Percentiles rank a stretch among this genome's conserved stretches.
Evolutionary conservation across 2,329 filamentous ascomycete species (phyloP).

Genomic region (Verticillium nonalfalfae): DNA sequence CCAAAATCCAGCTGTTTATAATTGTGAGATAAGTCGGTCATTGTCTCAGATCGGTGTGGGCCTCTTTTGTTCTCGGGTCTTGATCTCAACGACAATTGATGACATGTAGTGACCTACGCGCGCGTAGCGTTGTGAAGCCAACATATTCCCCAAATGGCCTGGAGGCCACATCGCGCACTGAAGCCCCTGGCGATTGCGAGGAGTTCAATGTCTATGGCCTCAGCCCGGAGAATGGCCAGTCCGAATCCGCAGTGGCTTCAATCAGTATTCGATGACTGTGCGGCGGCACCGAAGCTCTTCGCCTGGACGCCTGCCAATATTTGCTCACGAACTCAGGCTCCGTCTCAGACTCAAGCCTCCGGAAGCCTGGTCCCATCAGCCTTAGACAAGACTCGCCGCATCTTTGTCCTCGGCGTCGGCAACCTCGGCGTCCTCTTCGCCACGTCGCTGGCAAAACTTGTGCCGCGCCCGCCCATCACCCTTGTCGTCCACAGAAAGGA

Average conservation of each 20-base stretch:
- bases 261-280: conserved; percentile 16
- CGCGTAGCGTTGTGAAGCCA: neutral
- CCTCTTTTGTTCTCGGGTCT: neutral
- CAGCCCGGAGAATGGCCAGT: neutral
- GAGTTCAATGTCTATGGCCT: neutral
- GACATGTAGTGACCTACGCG: neutral
- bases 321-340: neutral
- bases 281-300: conserved; percentile 25
- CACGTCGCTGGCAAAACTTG: conserved; percentile 56
- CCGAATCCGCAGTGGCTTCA: conserved; percentile 25
- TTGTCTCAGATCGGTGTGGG: neutral
- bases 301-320: conserved; percentile 27
- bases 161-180: neutral
- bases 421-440: conserved; percentile 79
- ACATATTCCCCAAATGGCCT: neutral
- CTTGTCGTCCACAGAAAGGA: conserved; percentile 65
- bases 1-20: neutral
- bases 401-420: conserved; percentile 75
- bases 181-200: neutral
- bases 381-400: conserved; percentile 31
- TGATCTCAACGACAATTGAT: neutral
- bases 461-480: conserved; percentile 64
- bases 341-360: too few species aligned
- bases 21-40: too few species aligned
- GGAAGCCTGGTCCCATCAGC: too few species aligned